Evolutionary conservation across 768 basidiomycete genomes (phyloP).

Genomic region (Phanerochaete carnosa): DNA sequence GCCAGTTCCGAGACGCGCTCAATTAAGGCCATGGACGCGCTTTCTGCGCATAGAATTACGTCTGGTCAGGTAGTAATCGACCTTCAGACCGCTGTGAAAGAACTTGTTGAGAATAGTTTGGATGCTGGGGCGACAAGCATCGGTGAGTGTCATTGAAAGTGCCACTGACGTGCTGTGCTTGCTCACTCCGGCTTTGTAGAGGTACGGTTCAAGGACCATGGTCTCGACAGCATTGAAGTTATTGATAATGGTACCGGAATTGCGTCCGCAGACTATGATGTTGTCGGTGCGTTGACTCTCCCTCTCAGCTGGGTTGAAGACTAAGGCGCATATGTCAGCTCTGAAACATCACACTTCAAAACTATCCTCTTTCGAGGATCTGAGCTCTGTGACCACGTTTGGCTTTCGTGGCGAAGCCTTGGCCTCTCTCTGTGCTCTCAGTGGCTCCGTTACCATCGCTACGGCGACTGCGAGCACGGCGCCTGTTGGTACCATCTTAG

Average conservation of each 20-base stretch:
- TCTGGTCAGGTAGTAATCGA: slow-evolving; percentile 96
- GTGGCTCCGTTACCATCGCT: slow-evolving; percentile 62
- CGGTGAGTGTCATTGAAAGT: slow-evolving; percentile 46
- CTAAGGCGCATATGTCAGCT: slow-evolving; percentile 38
- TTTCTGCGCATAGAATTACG: slow-evolving; percentile 84
- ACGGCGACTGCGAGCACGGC: slow-evolving; percentile 71
- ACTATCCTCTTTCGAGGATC: slow-evolving; percentile 69
- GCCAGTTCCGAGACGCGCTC: not conserved
- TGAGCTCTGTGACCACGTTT: slow-evolving; percentile 73
- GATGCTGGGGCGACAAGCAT: slow-evolving; percentile 89
- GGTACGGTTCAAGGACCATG: slow-evolving; percentile 86
- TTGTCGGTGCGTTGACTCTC: slow-evolving; percentile 57
- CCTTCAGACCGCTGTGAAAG: slow-evolving; percentile 91
- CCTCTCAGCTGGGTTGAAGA: not conserved
- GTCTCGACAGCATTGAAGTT: slow-evolving; percentile 79
- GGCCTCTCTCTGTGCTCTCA: slow-evolving; percentile 86
- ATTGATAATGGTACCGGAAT: slow-evolving; percentile 93
- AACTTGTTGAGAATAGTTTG: slow-evolving; percentile 93
- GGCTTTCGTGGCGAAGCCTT: slow-evolving; percentile 97
- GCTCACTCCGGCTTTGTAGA: slow-evolving; percentile 46
- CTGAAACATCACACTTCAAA: slow-evolving; percentile 96
- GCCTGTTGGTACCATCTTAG: slow-evolving; percentile 79
- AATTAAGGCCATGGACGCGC: slow-evolving; percentile 66
- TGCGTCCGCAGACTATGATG: slow-evolving; percentile 67
- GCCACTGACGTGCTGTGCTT: not conserved